These are phyloP conservation scores for Yamadazyma jaroonii DNA, from an alignment of 1,139 yeast species.

Conservation along the genomic window DNA sequence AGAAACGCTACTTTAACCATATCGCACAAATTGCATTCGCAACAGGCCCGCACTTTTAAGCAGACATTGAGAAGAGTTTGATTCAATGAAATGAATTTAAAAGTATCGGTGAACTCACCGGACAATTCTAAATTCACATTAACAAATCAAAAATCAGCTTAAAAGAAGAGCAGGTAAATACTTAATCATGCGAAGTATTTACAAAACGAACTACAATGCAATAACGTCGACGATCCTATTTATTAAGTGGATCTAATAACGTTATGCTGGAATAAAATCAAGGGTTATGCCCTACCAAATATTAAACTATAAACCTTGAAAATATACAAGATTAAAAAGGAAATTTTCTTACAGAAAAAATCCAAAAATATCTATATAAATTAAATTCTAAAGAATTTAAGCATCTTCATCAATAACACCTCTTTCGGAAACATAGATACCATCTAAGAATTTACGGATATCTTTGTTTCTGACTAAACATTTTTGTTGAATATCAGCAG, in stretches of 20 bases:
- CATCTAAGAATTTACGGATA: slow-evolving; percentile 99
- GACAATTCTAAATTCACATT: slow-evolving; percentile 1
- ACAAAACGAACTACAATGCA: slow-evolving; percentile 4
- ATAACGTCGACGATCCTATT: slow-evolving; percentile 6
- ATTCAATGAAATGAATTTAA: background rate
- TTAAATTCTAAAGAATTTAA: slow-evolving; percentile 22
- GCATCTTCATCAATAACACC: slow-evolving; percentile 76
- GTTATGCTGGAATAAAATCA: slow-evolving; percentile 3
- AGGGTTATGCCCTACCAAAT: slow-evolving; percentile 7
- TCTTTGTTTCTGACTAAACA: slow-evolving; percentile 99
- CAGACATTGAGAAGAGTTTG: no score
- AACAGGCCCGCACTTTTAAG: no score
- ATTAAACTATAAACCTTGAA: slow-evolving; percentile 8
- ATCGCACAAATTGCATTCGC: background rate
- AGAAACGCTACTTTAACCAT: slow-evolving; percentile 58
- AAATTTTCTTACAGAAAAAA: background rate
- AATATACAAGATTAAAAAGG: slow-evolving; percentile 8
- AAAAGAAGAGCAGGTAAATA: slow-evolving; percentile 5
- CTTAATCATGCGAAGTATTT: background rate
- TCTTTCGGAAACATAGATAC: slow-evolving; percentile 98
- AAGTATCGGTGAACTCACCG: slow-evolving; percentile 4
- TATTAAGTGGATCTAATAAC: slow-evolving; percentile 6
- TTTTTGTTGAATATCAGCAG: slow-evolving; percentile 97
- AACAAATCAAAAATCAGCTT: slow-evolving; percentile 1
- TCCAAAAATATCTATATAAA: slow-evolving; percentile 3